Percentiles rank a stretch among this genome's conserved stretches.
phyloP scores from a whole-genome alignment of 176 grass and related monocot genomes.

The barley (Hordeum vulgare) region MorexV3_pseudomolecules_assembly NC_058521.1:6449012-6449511 shows the following conservation, averaged over 20 bases:
- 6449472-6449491: too few relatives aligned
- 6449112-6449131: neutral
- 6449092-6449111: neutral
- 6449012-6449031: neutral
- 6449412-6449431: constrained; percentile 1
- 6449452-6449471: constrained; percentile 9
- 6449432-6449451: constrained; percentile 12
- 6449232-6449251: constrained; percentile 40
- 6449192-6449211: constrained; percentile 66
- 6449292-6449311: constrained; percentile 8
- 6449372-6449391: constrained; percentile 29
- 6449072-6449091: neutral
- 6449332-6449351: constrained; percentile 30
- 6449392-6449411: constrained; percentile 17
- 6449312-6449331: constrained; percentile 35
- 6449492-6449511: constrained; percentile 33
- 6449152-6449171: neutral
- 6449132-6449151: neutral
- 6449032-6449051: too few relatives aligned
- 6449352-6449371: constrained; percentile 56
- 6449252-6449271: neutral
- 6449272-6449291: neutral
- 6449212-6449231: constrained; percentile 47
- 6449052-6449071: neutral
- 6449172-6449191: constrained; percentile 39